Percentiles rank a stretch among this genome's conserved stretches.
phyloP scores from a whole-genome alignment of 1,284 basidiomycete genomes.

The Cutaneotrichosporon spelunceum region DNA sequence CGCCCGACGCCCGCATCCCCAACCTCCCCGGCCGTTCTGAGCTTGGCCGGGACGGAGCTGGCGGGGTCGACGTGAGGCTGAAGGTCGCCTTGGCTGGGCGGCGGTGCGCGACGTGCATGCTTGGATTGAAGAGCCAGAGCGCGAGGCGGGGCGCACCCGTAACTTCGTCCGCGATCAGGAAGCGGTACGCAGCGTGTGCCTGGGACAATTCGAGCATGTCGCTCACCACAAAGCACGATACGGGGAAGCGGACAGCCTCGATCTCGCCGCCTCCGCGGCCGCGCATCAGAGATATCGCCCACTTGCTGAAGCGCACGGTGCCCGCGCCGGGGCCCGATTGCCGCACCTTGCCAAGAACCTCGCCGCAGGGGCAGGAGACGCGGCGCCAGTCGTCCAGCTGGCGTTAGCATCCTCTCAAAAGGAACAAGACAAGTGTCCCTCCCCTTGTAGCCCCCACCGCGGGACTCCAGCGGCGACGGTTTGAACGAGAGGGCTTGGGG shows the following conservation, averaged over 20 bases:
- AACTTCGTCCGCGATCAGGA: conserved; percentile 77
- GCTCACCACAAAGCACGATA: conserved; percentile 76
- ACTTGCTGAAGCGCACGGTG: conserved; percentile 65
- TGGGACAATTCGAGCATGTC: conserved; percentile 83
- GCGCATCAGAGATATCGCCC: conserved; percentile 70
- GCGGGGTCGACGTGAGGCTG: neutral
- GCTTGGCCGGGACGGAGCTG: neutral
- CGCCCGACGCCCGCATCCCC: conserved; percentile 5
- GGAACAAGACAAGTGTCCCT: conserved; percentile 57
- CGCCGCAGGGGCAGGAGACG: conserved; percentile 72
- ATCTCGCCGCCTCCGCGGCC: conserved; percentile 54
- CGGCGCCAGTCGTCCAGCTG: conserved; percentile 61
- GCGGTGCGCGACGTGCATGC: conserved; percentile 67
- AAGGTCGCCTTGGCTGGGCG: conserved; percentile 10
- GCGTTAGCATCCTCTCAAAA: conserved; percentile 28
- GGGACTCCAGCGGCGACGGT: conserved; percentile 59
- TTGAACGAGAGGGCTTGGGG: conserved; percentile 59
- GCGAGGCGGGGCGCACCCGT: conserved; percentile 71
- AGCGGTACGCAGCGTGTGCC: conserved; percentile 84
- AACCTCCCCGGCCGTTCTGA: neutral
- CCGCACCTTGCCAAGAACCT: conserved; percentile 66
- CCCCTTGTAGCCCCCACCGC: conserved; percentile 79
- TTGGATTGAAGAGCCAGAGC: conserved; percentile 88
- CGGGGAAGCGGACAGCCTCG: conserved; percentile 60
- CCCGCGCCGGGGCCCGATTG: conserved; percentile 44